phyloP scores from a whole-genome alignment of 129 eudicot species.

The Daucus carota region DH1_v3.0 NC_030388.2:32555501-32556000 shows the following conservation, averaged over 20 bases:
- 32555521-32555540: conserved; percentile 36
- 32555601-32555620: conserved; percentile 59
- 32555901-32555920: not conserved
- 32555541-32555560: conserved; percentile 46
- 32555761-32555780: not conserved
- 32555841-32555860: not conserved
- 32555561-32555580: conserved; percentile 91
- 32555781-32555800: not conserved
- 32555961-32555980: not conserved
- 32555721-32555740: not conserved
- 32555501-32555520: conserved; percentile 2
- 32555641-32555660: not conserved
- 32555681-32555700: too few species aligned
- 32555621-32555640: conserved; percentile 39
- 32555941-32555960: not conserved
- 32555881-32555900: not conserved
- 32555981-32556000: not conserved
- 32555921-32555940: not conserved
- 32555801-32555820: not conserved
- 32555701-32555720: not conserved
- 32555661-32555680: not conserved
- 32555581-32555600: conserved; percentile 74
- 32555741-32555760: not conserved
- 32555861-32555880: not conserved
- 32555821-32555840: not conserved